Evolutionary conservation across 306 rosid genomes (phyloP).

Genomic region (Phaseolus lunatus): DNA sequence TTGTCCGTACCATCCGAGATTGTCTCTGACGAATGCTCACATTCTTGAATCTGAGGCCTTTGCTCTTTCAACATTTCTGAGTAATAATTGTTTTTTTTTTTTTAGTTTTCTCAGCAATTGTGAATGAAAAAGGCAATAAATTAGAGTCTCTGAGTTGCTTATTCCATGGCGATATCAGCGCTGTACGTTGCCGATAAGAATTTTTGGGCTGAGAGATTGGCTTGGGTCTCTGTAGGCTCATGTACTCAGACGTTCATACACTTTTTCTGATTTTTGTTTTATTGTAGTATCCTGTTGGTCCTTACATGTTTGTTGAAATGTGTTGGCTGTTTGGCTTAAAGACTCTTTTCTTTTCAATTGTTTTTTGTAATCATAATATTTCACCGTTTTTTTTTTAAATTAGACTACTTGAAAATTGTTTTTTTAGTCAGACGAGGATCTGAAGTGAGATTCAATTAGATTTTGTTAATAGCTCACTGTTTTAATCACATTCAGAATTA

Average conservation of each 20-base stretch:
- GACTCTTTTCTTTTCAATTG: too few species aligned
- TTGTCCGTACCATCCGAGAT: conserved; percentile 76
- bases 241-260: conserved; percentile 68
- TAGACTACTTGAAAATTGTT: too few species aligned
- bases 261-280: background rate
- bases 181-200: conserved; percentile 84
- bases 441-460: too few species aligned
- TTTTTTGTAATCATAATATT: too few species aligned
- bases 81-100: background rate
- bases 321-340: background rate
- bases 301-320: background rate
- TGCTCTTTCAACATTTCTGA: background rate
- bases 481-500: too few species aligned
- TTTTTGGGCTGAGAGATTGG: conserved; percentile 61
- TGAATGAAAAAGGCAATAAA: conserved; percentile 65
- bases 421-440: too few species aligned
- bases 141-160: conserved; percentile 87
- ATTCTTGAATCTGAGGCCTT: conserved; percentile 54
- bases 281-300: background rate
- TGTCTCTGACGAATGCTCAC: conserved; percentile 47
- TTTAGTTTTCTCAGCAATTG: too few species aligned
- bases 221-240: conserved; percentile 47
- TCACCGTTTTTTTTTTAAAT: too few species aligned
- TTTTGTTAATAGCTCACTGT: too few species aligned
- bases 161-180: conserved; percentile 65